Evolutionary conservation across 2,329 filamentous ascomycete species (phyloP).

Genomic region (Epichloe aotearoae): DNA sequence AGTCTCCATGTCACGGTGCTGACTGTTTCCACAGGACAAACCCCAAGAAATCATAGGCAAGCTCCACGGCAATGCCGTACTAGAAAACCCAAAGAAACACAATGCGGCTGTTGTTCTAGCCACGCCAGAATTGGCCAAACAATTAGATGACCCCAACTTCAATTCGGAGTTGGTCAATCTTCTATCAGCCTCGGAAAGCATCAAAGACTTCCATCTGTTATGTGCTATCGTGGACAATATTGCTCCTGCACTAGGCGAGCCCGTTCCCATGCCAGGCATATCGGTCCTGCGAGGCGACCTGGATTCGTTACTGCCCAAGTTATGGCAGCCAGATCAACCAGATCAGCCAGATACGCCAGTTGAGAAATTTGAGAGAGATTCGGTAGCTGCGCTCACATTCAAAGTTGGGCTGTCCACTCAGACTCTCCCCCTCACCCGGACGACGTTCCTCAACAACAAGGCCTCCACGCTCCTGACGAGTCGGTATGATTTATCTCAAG

Average conservation of each 20-base stretch:
- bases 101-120: slow-evolving; percentile 36
- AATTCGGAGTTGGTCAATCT: slow-evolving; percentile 30
- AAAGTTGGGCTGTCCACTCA: slow-evolving; percentile 24
- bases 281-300: slow-evolving; percentile 36
- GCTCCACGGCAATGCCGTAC: slow-evolving; percentile 11
- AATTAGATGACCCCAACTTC: slow-evolving; percentile 31
- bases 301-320: slow-evolving; percentile 27
- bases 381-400: slow-evolving; percentile 29
- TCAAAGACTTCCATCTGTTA: slow-evolving; percentile 32
- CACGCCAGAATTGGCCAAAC: slow-evolving; percentile 33
- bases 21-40: slow-evolving; percentile 5
- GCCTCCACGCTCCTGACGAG: slow-evolving; percentile 41
- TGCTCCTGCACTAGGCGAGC: slow-evolving; percentile 20
- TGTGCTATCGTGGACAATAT: slow-evolving; percentile 45
- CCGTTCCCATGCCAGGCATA: slow-evolving; percentile 28
- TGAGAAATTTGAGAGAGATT: slow-evolving; percentile 18
- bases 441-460: slow-evolving; percentile 58
- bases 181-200: slow-evolving; percentile 29
- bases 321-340: slow-evolving; percentile 26
- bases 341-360: slow-evolving; percentile 14
- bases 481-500: slow-evolving; percentile 15
- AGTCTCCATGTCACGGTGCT: neutral
- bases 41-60: slow-evolving; percentile 10
- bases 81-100: slow-evolving; percentile 17
- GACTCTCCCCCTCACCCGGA: slow-evolving; percentile 60